Base-by-base conservation (phyloP, 2,329 filamentous ascomycete genomes). In the Fusarium sp. region DNA sequence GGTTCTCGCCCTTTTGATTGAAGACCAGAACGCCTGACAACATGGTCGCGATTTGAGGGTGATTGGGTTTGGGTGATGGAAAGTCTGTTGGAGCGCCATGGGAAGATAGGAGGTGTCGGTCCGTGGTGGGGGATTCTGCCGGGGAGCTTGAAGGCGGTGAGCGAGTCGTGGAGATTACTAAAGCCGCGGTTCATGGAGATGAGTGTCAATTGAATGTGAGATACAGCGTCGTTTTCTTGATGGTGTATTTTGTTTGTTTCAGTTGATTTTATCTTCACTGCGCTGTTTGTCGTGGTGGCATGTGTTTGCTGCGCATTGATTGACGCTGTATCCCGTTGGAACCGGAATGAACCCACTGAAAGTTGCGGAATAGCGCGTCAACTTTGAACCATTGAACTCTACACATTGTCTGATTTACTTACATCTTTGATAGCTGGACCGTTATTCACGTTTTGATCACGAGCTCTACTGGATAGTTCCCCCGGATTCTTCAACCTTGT, bases 1-100 rank as follows among this genome's bases (percentile, higher is more conserved):
- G 94, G 85, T 99, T 98, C 87, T 99, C 96, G 85, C 96, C 96
- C 86, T 99, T 99, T 84, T 99, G 96, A 78, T 99, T 99, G 89
- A 99, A 99, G 78, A 99, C 92, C 77, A 99, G 91, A 80, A 99
- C 96, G 68, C 96, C 96, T 78, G 96, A 98, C 78, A 99, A 88
- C 97, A 99, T 99, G 74, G 80, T 92, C 85, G 75, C 78, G 77
- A 75, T 62, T 59, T 55, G 62, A 68, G 32, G 65, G 63, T 75
- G 50, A 54, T 34, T 41, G 32, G 51, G 58, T 22, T 22, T 22
- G 51, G 59, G 38, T 66, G 66, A 63, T 54, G 50, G 58, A 57
- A 47, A 59, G 54, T 45, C 34, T 48, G 60, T 55, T 38, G 36
- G 59, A 56, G 64, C 41, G 58, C 42, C 45, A 48, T 58, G 57